Conservation (phyloP, 164 flowering plant species). For the Magnolia officinalis region DNA sequence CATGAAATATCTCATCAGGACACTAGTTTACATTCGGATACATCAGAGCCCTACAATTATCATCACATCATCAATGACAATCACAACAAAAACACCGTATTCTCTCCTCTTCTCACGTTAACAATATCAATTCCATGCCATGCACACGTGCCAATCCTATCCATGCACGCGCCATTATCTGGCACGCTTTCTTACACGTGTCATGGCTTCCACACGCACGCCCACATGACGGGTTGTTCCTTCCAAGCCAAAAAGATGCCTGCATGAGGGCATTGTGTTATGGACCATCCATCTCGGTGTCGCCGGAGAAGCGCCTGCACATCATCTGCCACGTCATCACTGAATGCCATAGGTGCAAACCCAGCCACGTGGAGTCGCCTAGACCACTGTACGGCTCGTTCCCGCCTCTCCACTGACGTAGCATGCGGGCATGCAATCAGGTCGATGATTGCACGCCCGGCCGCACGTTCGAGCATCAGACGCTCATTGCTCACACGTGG, state of each 20-base stretch:
- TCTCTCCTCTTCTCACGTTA: not conserved
- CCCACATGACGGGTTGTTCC: constrained; percentile 89
- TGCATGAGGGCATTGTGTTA: constrained; percentile 41
- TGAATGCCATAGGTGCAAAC: constrained; percentile 39
- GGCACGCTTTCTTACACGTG: not conserved
- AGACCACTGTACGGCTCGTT: constrained; percentile 66
- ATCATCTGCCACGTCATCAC: constrained; percentile 85
- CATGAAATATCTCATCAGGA: too few relatives aligned
- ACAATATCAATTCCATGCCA: constrained; percentile 4
- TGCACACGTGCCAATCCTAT: constrained; percentile 4
- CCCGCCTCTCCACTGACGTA: constrained; percentile 69
- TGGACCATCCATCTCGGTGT: constrained; percentile 89
- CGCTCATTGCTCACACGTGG: constrained; percentile 71
- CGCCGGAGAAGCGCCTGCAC: constrained; percentile 75
- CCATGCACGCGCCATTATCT: constrained; percentile 19
- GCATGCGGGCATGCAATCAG: constrained; percentile 57
- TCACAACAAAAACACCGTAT: not conserved
- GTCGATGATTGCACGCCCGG: constrained; percentile 71
- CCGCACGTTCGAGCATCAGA: constrained; percentile 75
- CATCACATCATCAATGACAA: not conserved
- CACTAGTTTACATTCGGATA: too few relatives aligned
- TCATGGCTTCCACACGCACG: constrained; percentile 81
- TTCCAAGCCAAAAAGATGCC: constrained; percentile 87
- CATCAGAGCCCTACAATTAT: too few relatives aligned
- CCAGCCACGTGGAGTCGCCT: constrained; percentile 46